phyloP scores from a whole-genome alignment of 306 rosid genomes.

The Dalbergia oliveri region DNA sequence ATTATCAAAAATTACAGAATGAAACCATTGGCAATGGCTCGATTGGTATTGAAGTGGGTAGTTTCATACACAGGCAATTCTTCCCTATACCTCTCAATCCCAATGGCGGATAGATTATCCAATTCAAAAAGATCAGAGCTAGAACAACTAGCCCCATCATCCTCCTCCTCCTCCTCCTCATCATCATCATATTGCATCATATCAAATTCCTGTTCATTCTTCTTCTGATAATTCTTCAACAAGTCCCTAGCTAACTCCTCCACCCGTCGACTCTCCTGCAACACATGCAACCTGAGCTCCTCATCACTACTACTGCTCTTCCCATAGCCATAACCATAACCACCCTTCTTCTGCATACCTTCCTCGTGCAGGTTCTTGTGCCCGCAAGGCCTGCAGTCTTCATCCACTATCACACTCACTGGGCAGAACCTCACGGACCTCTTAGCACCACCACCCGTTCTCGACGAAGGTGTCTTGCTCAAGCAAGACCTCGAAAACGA shows the following conservation, averaged over 20 bases:
- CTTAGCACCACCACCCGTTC: constrained; percentile 64
- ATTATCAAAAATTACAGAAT: constrained; percentile 68
- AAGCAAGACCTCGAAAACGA: constrained; percentile 93
- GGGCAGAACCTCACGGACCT: constrained; percentile 91
- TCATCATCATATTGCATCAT: constrained; percentile 54
- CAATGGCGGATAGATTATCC: constrained; percentile 84
- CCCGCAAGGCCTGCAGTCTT: constrained; percentile 87
- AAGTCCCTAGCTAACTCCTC: constrained; percentile 72
- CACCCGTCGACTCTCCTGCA: constrained; percentile 64
- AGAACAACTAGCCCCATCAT: constrained; percentile 78
- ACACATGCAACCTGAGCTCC: constrained; percentile 57
- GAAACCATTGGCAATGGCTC: constrained; percentile 86
- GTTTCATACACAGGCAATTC: constrained; percentile 98
- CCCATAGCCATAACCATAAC: constrained; percentile 25
- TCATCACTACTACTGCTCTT: constrained; percentile 42
- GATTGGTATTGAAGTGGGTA: constrained; percentile 79
- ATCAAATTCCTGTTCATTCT: constrained; percentile 37
- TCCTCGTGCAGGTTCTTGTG: constrained; percentile 62
- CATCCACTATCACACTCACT: constrained; percentile 83
- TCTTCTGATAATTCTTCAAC: constrained; percentile 63
- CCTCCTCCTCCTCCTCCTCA: constrained; percentile 61
- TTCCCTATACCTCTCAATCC: constrained; percentile 86
- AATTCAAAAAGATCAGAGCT: constrained; percentile 98
- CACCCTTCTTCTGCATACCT: constrained; percentile 13
- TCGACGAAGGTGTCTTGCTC: constrained; percentile 81